Conservation (phyloP, 2,329 filamentous ascomycete genomes). For the Clarireedia hainanense region DNA sequence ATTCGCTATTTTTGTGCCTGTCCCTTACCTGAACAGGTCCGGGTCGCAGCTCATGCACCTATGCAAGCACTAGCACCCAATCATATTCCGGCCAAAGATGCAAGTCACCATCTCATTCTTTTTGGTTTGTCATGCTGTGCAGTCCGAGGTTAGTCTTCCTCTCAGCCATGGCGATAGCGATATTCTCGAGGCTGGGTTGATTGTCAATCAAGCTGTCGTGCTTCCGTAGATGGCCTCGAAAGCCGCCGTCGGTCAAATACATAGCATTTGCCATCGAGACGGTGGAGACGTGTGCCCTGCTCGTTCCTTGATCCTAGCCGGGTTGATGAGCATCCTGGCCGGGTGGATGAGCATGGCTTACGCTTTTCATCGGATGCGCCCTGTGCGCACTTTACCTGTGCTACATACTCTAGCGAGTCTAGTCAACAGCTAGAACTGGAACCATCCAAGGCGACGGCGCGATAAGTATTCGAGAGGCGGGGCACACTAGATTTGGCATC, state of each 20-base stretch:
- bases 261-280: background rate
- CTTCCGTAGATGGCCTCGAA: background rate
- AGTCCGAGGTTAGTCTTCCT: too few relatives aligned
- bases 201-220: too few relatives aligned
- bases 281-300: background rate
- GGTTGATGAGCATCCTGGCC: background rate
- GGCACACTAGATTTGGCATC: background rate
- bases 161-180: too few relatives aligned
- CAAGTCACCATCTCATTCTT: background rate
- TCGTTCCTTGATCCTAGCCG: background rate
- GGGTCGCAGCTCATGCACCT: slow-evolving; percentile 2
- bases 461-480: slow-evolving; percentile 4
- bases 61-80: background rate
- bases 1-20: slow-evolving; percentile 3
- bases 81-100: background rate
- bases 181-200: too few relatives aligned
- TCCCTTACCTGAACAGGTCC: slow-evolving; percentile 9
- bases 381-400: slow-evolving; percentile 1
- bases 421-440: too few relatives aligned
- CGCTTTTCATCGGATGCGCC: background rate
- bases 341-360: background rate
- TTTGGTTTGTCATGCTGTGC: too few relatives aligned
- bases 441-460: background rate
- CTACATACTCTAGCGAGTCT: too few relatives aligned
- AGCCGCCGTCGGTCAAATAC: background rate